Conservation (phyloP, 805 yeast species). For the Yarrowia sp. region DNA sequence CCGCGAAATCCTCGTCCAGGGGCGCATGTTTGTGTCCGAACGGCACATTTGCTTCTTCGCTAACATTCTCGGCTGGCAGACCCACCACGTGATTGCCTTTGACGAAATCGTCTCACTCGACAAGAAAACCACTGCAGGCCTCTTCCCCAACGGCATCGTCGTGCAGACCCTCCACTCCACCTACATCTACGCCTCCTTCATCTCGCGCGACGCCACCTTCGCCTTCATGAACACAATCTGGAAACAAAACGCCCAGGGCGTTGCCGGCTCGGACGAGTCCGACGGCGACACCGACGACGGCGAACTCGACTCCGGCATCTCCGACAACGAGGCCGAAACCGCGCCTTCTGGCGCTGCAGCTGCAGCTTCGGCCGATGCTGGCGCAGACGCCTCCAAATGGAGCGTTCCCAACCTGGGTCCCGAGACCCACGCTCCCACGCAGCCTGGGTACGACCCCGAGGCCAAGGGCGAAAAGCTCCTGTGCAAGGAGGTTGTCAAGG, state of each 20-base stretch:
- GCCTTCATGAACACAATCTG: constrained; percentile 69
- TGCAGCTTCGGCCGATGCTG: constrained; percentile 15
- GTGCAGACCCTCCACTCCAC: constrained; percentile 61
- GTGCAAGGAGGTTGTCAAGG: constrained; percentile 52
- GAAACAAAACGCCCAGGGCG: constrained; percentile 43
- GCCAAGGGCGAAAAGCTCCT: constrained; percentile 52
- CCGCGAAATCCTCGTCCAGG: constrained; percentile 82
- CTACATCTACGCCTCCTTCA: constrained; percentile 82
- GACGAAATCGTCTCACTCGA: constrained; percentile 72
- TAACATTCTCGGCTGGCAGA: constrained; percentile 85
- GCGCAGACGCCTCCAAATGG: constrained; percentile 29
- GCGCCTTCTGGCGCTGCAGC: neutral
- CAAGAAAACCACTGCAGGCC: constrained; percentile 79
- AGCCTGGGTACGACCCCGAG: constrained; percentile 46
- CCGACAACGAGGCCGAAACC: constrained; percentile 18
- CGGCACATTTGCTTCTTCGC: constrained; percentile 81
- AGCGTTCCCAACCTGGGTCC: constrained; percentile 60
- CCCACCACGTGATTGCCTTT: constrained; percentile 68
- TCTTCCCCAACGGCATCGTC: constrained; percentile 85
- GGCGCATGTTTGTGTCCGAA: constrained; percentile 78
- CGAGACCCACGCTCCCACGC: constrained; percentile 57
- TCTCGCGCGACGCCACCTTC: constrained; percentile 74
- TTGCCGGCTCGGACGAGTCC: constrained; percentile 18
- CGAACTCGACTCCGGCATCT: constrained; percentile 27
- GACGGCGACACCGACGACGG: constrained; percentile 27